Conservation (phyloP, 495 filamentous ascomycete species). For the Lasiosphaeris hirsuta region DNA sequence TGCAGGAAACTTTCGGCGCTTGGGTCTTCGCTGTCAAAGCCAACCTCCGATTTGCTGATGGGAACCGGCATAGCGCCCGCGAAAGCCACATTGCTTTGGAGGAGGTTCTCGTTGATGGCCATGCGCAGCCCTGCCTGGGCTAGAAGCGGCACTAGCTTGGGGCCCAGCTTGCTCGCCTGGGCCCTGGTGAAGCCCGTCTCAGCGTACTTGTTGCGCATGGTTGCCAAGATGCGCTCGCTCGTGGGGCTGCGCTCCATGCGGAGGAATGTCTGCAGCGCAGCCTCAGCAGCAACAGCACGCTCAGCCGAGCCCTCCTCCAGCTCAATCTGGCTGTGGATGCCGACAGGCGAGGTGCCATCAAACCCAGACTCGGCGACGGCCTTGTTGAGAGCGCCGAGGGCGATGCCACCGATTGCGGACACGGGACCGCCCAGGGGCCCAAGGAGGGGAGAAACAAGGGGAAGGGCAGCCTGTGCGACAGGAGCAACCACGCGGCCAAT, state of each 20-base stretch:
- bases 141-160: too few species aligned
- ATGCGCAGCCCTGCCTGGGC: too few species aligned
- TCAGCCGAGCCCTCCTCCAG: conserved; percentile 6
- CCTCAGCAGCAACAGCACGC: conserved; percentile 24
- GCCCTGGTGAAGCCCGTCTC: not conserved
- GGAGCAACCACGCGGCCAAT: conserved; percentile 9
- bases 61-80: too few species aligned
- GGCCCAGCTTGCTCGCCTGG: conserved; percentile 8
- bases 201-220: conserved; percentile 14
- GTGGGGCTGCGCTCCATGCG: conserved; percentile 9
- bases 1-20: conserved; percentile 10
- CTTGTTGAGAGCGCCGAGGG: conserved; percentile 24
- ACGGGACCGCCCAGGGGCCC: conserved; percentile 28
- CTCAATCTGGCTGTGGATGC: not conserved
- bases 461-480: conserved; percentile 4
- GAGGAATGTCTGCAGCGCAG: conserved; percentile 22
- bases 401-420: conserved; percentile 17
- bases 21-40: too few species aligned
- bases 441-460: conserved; percentile 15
- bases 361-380: too few species aligned
- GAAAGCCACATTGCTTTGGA: too few species aligned
- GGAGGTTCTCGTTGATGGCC: too few species aligned
- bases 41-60: too few species aligned
- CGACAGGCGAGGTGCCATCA: conserved; percentile 16
- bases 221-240: conserved; percentile 8